These are phyloP conservation scores for Saccharomycodes ludwigii DNA, from an alignment of 805 yeast genomes.

Conservation along the genomic window DNA sequence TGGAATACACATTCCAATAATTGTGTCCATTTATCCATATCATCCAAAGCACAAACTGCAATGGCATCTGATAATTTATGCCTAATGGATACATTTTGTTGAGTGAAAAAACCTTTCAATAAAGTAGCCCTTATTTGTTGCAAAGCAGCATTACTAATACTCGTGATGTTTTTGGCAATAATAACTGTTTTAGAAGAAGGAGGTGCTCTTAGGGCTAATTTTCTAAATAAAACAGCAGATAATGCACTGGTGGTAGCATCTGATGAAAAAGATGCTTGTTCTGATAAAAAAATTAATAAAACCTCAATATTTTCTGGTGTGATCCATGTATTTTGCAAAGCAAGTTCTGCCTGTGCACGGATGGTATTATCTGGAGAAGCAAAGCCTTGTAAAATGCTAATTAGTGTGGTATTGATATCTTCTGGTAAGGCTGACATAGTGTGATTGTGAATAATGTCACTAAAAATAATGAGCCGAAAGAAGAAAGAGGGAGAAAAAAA, in stretches of 20 bases:
- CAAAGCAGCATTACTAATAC: conserved; percentile 44
- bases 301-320: conserved; percentile 52
- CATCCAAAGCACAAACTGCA: conserved; percentile 78
- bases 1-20: conserved; percentile 61
- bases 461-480: too few species aligned
- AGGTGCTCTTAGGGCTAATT: conserved; percentile 74
- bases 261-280: conserved; percentile 57
- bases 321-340: conserved; percentile 68
- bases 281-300: conserved; percentile 66
- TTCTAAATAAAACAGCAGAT: conserved; percentile 80
- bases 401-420: conserved; percentile 43
- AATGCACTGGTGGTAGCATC: conserved; percentile 52
- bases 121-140: conserved; percentile 52
- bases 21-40: conserved; percentile 60
- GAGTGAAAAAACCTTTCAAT: conserved; percentile 59
- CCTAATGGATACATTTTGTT: conserved; percentile 55
- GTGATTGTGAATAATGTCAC: too few species aligned
- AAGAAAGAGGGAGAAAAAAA: too few species aligned
- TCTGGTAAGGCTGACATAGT: conserved; percentile 40
- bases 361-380: conserved; percentile 66
- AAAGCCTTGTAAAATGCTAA: conserved; percentile 49
- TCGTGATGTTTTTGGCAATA: conserved; percentile 69
- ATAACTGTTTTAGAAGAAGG: conserved; percentile 42
- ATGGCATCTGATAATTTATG: conserved; percentile 91
- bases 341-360: conserved; percentile 69